Evolutionary conservation across 495 filamentous ascomycete species (phyloP), one percentile per base, ranked within the genome.

Genomic region (Umbilicaria muhlenbergii): DNA sequence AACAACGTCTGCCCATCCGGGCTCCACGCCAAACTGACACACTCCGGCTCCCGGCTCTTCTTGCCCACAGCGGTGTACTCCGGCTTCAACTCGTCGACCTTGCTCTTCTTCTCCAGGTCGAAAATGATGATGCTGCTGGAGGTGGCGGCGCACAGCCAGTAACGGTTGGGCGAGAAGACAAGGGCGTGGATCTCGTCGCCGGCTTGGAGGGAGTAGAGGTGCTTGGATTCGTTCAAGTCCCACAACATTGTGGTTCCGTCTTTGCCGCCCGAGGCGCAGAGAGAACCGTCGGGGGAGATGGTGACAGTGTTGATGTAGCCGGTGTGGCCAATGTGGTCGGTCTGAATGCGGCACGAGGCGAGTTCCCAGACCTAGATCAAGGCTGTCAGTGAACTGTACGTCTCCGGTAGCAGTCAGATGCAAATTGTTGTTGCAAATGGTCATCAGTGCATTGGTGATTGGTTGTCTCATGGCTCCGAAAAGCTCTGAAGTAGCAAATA

Each of bases 401-500:
- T 35, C 54, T 47, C 45, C 45, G 33, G 32, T 34, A 8, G 54
- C 18, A 38, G 43, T 41, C 42, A 40, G 40, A 38, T 31, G 13
- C 6, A 36, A 34, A 6, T 6, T 28, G 8, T 28, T 41, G 16
- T 47, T 47, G 42, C 34, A 40, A 48, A 40, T 28, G 54, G 43
- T 55, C 65, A 83, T 98, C 91, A 98, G 91, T 69, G 74, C 81
- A 74, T 65, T 65, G 83, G 86, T 91, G 84, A 77, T 65, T 70
- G 63, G 69, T 94, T 81, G 83, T 99, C 92, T 99, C 91, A 99
- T 94, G 61, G 86, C 86, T 76, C 50, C 52, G 48, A 57, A 66
- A 71, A 75, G 81, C 87, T 99, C 91, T 94, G 92, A 99, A 99
- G 91, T 99, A 99, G 91, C 91, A 96, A 99, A 96, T 99, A 99